phyloP scores from a whole-genome alignment of 208 protist genomes.

The Trypanosoma cruzi region DNA sequence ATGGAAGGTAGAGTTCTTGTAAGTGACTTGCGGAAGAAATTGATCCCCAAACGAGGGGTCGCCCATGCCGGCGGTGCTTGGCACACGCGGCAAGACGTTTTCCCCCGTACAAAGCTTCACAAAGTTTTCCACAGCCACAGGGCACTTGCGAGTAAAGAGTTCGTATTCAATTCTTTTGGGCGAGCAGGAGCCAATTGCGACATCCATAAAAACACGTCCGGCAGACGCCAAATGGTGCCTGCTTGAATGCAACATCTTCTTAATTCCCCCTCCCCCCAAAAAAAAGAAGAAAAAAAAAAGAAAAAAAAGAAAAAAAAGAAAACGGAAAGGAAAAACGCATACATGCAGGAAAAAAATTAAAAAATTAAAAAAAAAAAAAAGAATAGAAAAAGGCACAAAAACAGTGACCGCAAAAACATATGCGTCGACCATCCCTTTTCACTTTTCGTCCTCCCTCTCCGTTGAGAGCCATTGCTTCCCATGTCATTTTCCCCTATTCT shows the following conservation, averaged over 20 bases:
- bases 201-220: conserved; percentile 76
- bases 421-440: too few relatives aligned
- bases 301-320: not conserved
- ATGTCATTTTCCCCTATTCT: too few relatives aligned
- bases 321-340: conserved; percentile 20
- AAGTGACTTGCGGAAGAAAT: conserved; percentile 89
- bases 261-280: not conserved
- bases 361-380: not conserved
- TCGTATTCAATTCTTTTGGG: conserved; percentile 78
- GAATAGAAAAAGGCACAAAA: not conserved
- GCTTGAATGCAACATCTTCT: conserved; percentile 42
- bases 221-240: conserved; percentile 27
- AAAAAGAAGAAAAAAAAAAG: not conserved
- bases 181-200: conserved; percentile 51
- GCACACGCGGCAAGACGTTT: conserved; percentile 57
- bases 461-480: too few relatives aligned
- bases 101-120: conserved; percentile 89
- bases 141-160: conserved; percentile 77
- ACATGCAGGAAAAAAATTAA: conserved; percentile 21
- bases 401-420: too few relatives aligned
- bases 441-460: too few relatives aligned
- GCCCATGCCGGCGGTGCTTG: conserved; percentile 55
- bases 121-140: conserved; percentile 87
- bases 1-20: conserved; percentile 92
- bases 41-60: conserved; percentile 77